Percentiles rank a stretch among this genome's conserved stretches.
Conservation (phyloP, 2,329 filamentous ascomycete genomes). For the Xylariaceae sp. region DNA sequence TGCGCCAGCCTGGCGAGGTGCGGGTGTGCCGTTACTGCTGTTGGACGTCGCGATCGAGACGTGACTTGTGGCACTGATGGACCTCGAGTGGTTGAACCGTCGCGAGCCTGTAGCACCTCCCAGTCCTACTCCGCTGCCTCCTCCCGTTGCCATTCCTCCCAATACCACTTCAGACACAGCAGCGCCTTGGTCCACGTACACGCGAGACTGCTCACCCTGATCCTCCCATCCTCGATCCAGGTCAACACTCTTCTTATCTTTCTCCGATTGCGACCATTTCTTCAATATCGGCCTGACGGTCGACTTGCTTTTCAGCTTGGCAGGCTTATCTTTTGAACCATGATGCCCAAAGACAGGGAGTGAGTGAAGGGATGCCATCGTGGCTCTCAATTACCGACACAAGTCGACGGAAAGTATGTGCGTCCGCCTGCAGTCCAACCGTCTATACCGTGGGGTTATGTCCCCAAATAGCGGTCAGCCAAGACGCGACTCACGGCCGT, state of each 20-base stretch:
- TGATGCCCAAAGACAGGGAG: slow-evolving; percentile 29
- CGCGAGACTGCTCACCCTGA: slow-evolving; percentile 41
- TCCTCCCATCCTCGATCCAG: slow-evolving; percentile 60
- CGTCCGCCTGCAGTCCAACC: not conserved
- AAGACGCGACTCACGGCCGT: slow-evolving; percentile 2
- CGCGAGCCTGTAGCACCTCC: slow-evolving; percentile 25
- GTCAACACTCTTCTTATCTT: slow-evolving; percentile 62
- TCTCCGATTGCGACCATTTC: slow-evolving; percentile 48
- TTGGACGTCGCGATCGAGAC: slow-evolving; percentile 54
- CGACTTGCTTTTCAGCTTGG: slow-evolving; percentile 47
- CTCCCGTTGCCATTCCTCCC: slow-evolving; percentile 1
- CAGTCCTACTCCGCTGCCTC: slow-evolving; percentile 6
- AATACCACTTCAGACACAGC: slow-evolving; percentile 1
- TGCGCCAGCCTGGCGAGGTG: slow-evolving; percentile 39
- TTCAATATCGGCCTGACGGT: slow-evolving; percentile 62
- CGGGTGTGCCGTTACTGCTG: slow-evolving; percentile 39
- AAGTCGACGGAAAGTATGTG: not conserved
- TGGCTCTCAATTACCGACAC: slow-evolving; percentile 5
- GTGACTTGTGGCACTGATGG: slow-evolving; percentile 58
- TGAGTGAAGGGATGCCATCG: slow-evolving; percentile 38
- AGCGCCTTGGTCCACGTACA: slow-evolving; percentile 21
- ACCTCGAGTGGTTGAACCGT: slow-evolving; percentile 55
- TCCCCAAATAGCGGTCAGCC: slow-evolving; percentile 2
- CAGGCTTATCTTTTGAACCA: slow-evolving; percentile 34
- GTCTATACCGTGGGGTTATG: slow-evolving; percentile 15